Conservation (phyloP, 2,329 filamentous ascomycete genomes). For the Drechslerella coelobrocha region DNA sequence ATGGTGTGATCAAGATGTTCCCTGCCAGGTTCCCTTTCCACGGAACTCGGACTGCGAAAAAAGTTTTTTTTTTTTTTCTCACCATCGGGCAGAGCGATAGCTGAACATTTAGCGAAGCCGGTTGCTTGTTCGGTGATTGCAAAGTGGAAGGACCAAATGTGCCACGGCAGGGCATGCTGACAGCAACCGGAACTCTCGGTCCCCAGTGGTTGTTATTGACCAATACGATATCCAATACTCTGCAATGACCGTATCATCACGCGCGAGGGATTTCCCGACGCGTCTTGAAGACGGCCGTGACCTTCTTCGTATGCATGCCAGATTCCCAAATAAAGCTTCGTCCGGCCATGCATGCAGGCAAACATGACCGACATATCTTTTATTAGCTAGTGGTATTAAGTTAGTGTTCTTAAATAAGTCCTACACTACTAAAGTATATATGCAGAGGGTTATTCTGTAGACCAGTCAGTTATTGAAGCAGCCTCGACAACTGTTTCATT, state of each 20-base stretch:
- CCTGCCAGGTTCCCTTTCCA: constrained; percentile 11
- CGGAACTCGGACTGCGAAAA: neutral
- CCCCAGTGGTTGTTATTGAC: neutral
- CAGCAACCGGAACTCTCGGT: constrained; percentile 2
- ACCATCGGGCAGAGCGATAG: constrained; percentile 39
- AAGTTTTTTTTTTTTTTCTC: constrained; percentile 17
- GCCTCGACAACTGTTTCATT: no score
- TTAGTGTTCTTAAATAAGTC: no score
- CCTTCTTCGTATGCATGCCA: neutral
- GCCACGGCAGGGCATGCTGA: neutral
- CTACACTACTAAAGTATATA: no score
- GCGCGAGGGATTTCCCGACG: constrained; percentile 6
- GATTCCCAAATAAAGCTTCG: neutral
- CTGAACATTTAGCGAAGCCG: constrained; percentile 8
- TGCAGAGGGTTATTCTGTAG: no score
- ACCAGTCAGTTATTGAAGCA: no score
- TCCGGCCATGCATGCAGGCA: neutral
- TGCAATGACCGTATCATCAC: neutral
- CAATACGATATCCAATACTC: neutral
- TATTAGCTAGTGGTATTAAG: no score
- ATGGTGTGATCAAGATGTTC: constrained; percentile 30
- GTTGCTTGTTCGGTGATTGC: constrained; percentile 23
- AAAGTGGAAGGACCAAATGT: constrained; percentile 42
- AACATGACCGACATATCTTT: neutral
- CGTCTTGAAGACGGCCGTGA: neutral